A percentile compares a stretch with the other conserved stretches of the same genome.
Evolutionary conservation across 2,329 filamentous ascomycete genomes (phyloP).

Genomic region (Trichoderma guizhouense): DNA sequence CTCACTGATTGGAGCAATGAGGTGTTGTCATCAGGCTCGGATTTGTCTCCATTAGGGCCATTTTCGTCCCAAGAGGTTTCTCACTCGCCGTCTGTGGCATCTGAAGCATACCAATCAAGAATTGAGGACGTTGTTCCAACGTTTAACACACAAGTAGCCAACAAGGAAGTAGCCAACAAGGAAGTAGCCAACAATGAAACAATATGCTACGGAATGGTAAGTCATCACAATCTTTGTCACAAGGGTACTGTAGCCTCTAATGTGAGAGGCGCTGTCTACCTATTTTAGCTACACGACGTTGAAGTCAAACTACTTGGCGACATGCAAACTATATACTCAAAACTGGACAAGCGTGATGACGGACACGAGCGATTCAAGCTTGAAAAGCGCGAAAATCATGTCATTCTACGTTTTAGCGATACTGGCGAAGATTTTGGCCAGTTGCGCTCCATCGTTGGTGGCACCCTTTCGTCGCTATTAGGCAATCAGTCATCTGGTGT

Average conservation of each 20-base stretch:
- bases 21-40: not conserved
- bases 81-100: not conserved
- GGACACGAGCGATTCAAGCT: not conserved
- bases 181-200: not conserved
- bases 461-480: not conserved
- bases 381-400: not conserved
- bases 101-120: not conserved
- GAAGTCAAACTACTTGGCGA: slow-evolving; percentile 6
- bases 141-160: not conserved
- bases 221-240: not conserved
- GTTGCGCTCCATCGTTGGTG: not conserved
- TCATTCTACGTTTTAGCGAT: not conserved
- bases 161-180: not conserved
- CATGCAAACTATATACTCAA: not conserved
- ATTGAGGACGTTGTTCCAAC: not conserved
- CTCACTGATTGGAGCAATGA: not conserved
- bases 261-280: too few species aligned
- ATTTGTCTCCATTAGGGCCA: not conserved
- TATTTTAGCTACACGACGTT: slow-evolving; percentile 3
- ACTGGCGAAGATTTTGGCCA: not conserved
- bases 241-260: not conserved
- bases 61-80: not conserved
- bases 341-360: not conserved
- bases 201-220: slow-evolving; percentile 15
- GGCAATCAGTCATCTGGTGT: not conserved